Evolutionary conservation across 352 stramenopile genomes (phyloP), one percentile per base, ranked within the genome.

Genomic region (Blastocystis hominis): DNA sequence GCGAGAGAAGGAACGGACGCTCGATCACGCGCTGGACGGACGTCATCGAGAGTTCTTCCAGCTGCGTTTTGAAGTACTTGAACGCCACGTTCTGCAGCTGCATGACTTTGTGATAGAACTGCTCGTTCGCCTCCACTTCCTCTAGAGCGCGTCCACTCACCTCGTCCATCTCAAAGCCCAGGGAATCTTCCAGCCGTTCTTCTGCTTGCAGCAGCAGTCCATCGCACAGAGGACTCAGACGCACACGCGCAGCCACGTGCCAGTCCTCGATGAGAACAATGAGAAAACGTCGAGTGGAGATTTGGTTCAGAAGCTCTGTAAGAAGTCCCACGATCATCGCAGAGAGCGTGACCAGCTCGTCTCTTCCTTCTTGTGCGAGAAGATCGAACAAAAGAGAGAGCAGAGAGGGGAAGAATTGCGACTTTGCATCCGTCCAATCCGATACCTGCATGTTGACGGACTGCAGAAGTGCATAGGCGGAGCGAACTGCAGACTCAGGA

Each of bases 251-350:
- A 1, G 91, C 54, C 38, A 95, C 70, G 66, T 94, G 93, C 40
- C 89, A 70, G 64, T 93, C 91, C 1, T 92, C 89, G 50, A 96
- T 75, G 54, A 95, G 88, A 15, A 90, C 90, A 54, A 91, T 88
- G 10, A 96, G 88, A 59, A 95, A 95, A 53, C 93, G 92, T n/a
- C 94, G 93, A 30, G 94, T 97, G n/a, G 94, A 92, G 1, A 95
- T 89, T 88, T 96, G 93, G 36, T 88, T 91, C 66, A 97, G 90
- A 7, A 97, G 89, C 56, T 97, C 94, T 38, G 91, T 92, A 50
- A 95, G 77, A 47, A 96, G 89, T 61, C 92, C 92, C 77, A 97
- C 75, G 54, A 93, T 55, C 24, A 30, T 30, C 24, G 24, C 24
- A 30, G 24, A 30, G 24, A 30, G 24, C 24, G 24, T 30, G 24